A percentile compares a stretch with the other conserved stretches of the same genome.
These are phyloP conservation scores for Chaetomium sp. DNA, from an alignment of 2,329 filamentous ascomycete species.

Conservation along the genomic window DNA sequence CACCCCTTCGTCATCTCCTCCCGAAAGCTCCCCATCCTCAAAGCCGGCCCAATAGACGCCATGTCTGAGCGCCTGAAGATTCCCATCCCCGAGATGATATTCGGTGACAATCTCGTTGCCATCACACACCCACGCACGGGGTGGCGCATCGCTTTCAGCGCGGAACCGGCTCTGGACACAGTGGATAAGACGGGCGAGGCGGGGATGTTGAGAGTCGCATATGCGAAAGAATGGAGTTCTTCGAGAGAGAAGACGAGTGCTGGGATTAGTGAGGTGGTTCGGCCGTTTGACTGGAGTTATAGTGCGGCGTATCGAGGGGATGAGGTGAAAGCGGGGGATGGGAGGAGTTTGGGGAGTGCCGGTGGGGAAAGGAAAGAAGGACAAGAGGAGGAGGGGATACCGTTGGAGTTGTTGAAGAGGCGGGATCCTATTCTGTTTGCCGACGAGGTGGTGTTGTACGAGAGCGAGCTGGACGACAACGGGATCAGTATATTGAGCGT, in stretches of 20 bases:
- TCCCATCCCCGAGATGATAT: conserved; percentile 96
- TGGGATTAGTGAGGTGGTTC: conserved; percentile 87
- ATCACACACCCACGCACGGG: conserved; percentile 67
- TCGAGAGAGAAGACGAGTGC: conserved; percentile 68
- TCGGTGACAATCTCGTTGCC: conserved; percentile 83
- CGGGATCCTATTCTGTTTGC: conserved; percentile 95
- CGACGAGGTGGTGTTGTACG: conserved; percentile 91
- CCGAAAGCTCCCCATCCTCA: conserved; percentile 90
- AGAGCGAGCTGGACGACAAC: conserved; percentile 97
- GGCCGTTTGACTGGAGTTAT: conserved; percentile 98
- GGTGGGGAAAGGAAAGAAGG: not conserved
- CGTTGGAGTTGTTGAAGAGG: conserved; percentile 76
- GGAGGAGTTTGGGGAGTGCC: not conserved
- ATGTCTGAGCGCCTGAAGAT: conserved; percentile 77
- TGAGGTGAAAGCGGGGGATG: not conserved
- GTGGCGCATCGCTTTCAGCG: conserved; percentile 77
- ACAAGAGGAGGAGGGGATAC: conserved; percentile 44
- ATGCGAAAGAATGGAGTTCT: conserved; percentile 77
- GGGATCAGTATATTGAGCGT: conserved; percentile 85
- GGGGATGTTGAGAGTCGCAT: conserved; percentile 87
- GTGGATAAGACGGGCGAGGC: conserved; percentile 84
- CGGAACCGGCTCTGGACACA: conserved; percentile 77
- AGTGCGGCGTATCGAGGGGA: conserved; percentile 74
- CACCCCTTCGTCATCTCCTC: conserved; percentile 68
- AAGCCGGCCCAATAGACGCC: conserved; percentile 79